Base-by-base conservation (phyloP, 2,329 filamentous ascomycete genomes). In the Claviceps cyperi region DNA sequence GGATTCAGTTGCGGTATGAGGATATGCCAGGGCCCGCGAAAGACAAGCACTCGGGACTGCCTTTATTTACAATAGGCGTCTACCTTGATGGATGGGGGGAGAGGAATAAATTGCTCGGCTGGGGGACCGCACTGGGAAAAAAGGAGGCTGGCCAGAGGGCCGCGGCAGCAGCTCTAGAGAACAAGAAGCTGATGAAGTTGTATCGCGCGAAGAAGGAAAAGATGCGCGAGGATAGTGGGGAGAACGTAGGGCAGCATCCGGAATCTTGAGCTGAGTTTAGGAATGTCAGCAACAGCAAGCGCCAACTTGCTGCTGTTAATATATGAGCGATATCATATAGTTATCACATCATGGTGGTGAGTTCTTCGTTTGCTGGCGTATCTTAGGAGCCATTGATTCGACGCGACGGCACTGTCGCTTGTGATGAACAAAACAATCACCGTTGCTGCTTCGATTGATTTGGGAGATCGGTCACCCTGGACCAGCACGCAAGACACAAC, bases 61-160 rank as follows among this genome's bases (percentile, higher is more conserved):
- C 76, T 17, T 64, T 81, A 24, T 86, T 77, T 60, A 76, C 73
- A 2, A 73, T 88, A 1, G 82, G 75, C 1, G 73, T 79, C 0
- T 84, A 78, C 57, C 67, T 88, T 28, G 76, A 78, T 19, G 84
- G 83, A 0, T 85, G 81, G 72, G 84, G 84, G 4, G 80, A 83
- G 63, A 73, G 71, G 35, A 69, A 76, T 46, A 75, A 78, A 60
- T 66, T 76, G 51, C 64, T 90, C 5, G 85, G 80, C 0, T 71
- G 70, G 43, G 85, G 83, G 0, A 76, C 74, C 35, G 84, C 76
- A 1, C 66, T 78, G 54, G 78, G 75, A 50, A 88, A 88, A 66
- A 78, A 76, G 51, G 81, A 86, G 51, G 86, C 84, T 1, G 81
- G 81, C 0, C 69, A 76, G 14, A 80, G 76, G 55, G 85, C 85